Evolutionary conservation across 2,329 filamentous ascomycete genomes (phyloP), one percentile per base, ranked within the genome.

Genomic region (Nothophoma quercina): DNA sequence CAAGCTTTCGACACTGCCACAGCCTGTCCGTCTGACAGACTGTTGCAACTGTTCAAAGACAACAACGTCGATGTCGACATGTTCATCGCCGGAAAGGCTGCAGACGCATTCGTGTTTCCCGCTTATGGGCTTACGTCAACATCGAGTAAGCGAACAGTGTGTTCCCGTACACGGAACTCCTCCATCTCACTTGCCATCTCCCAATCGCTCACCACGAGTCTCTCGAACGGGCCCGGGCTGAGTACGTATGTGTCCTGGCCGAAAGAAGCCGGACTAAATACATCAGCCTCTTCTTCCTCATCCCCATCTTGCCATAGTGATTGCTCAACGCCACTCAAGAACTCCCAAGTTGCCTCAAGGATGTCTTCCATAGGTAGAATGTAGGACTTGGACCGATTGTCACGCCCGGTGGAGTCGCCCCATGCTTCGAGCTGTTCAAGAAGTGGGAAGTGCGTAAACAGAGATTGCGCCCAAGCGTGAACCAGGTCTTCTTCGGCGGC

Each of bases 381-480:
- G 53, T 73, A 73, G 12, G 62, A 65, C 18, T 70, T 55, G 0
- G 56, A 65, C 29, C 70, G 64, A 23, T 62, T 64, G 34, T 70
- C 67, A n/a, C 63, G 51, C 1, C 69, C 67, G 1, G 58, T 61
- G 49, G 57, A 68, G 22, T 73, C 69, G 28, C 68, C 63, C 70
- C 70, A 73, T 1, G 69, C 69, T 50, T 73, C 69, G 1, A 72
- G 56, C 2, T 70, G 61, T 29, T 72, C 66, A 7, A 72, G 57
- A 16, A 45, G 43, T 22, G 70, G 69, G 21, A 71, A 72, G 21
- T 70, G 63, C 1, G 50, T 52, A 12, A 65, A 54, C 1, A 73
- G 44, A 4, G 64, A 47, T 22, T 62, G 59, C 1, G 68, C 69
- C 67, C 67, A 72, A 4, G 55, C 52, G 15, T 58, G 63, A 3